phyloP scores from a whole-genome alignment of 2,329 filamentous ascomycete species.

The Colletotrichum sp. region DNA sequence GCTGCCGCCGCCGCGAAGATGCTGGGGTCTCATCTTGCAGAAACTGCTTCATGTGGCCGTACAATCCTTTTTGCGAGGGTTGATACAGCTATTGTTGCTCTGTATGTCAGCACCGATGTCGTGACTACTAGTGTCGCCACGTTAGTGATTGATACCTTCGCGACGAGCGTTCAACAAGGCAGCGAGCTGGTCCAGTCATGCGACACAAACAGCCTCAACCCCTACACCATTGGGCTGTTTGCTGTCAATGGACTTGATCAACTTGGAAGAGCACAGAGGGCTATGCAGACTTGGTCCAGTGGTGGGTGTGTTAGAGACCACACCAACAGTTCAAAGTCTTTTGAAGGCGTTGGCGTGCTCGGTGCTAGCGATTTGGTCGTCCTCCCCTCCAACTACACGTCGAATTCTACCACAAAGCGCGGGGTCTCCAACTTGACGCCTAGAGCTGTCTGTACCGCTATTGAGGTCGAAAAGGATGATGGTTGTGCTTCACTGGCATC shows the following conservation, averaged over 20 bases:
- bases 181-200: neutral
- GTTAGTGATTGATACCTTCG: neutral
- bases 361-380: neutral
- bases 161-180: neutral
- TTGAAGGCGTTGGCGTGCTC: neutral
- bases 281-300: neutral
- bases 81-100: neutral
- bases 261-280: neutral
- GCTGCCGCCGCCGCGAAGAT: neutral
- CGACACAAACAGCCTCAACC: neutral
- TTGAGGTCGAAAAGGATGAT: constrained; percentile 23
- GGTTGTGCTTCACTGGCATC: constrained; percentile 26
- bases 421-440: neutral
- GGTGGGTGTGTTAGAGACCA: neutral
- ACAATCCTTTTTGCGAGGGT: neutral
- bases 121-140: neutral
- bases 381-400: neutral
- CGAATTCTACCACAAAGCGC: neutral
- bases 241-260: neutral
- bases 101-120: neutral
- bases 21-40: neutral
- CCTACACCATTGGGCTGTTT: neutral
- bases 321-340: neutral
- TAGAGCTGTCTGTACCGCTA: neutral
- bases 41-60: neutral